Evolutionary conservation across 2,329 filamentous ascomycete species (phyloP).

Genomic region (Bipolaris sorokiniana): DNA sequence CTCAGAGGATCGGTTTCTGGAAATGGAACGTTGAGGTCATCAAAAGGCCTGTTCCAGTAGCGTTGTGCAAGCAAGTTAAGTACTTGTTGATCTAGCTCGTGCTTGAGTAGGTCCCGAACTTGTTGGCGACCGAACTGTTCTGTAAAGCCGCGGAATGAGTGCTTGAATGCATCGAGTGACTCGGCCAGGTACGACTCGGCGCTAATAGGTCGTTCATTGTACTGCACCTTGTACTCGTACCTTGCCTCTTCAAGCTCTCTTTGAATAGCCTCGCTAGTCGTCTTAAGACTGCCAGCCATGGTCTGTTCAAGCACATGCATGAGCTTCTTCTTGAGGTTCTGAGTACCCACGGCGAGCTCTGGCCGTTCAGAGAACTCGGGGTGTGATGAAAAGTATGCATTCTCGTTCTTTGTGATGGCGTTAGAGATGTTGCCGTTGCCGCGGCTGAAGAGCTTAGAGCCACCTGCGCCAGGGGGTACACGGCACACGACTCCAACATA

Average conservation of each 20-base stretch:
- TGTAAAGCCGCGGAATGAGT: slow-evolving; percentile 93
- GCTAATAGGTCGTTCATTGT: slow-evolving; percentile 93
- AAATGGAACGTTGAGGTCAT: slow-evolving; percentile 73
- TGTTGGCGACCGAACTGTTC: slow-evolving; percentile 88
- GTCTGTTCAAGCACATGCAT: slow-evolving; percentile 97
- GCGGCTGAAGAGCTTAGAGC: slow-evolving; percentile 77
- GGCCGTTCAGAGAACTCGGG: slow-evolving; percentile 79
- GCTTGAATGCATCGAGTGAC: slow-evolving; percentile 94
- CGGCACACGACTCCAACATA: slow-evolving; percentile 95
- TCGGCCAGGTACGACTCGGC: slow-evolving; percentile 97
- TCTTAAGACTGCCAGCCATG: slow-evolving; percentile 90
- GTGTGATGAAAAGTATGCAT: slow-evolving; percentile 83
- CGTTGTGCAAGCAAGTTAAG: slow-evolving; percentile 89
- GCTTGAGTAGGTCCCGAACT: slow-evolving; percentile 87
- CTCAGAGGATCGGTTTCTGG: slow-evolving; percentile 74
- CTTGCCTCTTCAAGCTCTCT: slow-evolving; percentile 96
- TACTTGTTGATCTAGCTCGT: slow-evolving; percentile 91
- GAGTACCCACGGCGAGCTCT: slow-evolving; percentile 79
- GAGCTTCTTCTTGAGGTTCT: slow-evolving; percentile 87
- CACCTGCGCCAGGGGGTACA: slow-evolving; percentile 67
- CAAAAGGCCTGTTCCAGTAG: slow-evolving; percentile 96
- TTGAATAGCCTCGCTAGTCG: slow-evolving; percentile 88
- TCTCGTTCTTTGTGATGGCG: slow-evolving; percentile 86
- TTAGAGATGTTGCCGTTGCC: slow-evolving; percentile 79
- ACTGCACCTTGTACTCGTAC: slow-evolving; percentile 99